These are phyloP conservation scores for Papilionanthe hybrid DNA, from an alignment of 116 monocot species.

Conservation along the genomic window DNA sequence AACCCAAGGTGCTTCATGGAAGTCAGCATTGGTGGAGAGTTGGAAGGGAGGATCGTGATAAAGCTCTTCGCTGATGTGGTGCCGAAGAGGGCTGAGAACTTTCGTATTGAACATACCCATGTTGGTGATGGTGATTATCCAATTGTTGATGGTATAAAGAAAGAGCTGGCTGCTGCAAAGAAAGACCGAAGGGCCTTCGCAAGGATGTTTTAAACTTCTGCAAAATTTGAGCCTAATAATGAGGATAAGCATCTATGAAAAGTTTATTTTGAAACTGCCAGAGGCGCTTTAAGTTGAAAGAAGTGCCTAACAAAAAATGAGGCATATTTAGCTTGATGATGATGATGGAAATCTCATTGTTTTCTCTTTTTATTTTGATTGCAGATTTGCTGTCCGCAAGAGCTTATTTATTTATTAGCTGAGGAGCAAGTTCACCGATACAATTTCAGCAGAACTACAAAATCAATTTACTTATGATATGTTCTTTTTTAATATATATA, in stretches of 20 bases:
- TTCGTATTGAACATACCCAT: constrained; percentile 64
- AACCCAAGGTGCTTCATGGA: constrained; percentile 78
- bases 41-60: constrained; percentile 81
- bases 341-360: no score
- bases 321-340: no score
- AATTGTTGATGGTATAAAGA: constrained; percentile 65
- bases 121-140: constrained; percentile 60
- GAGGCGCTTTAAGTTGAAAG: no score
- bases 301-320: no score
- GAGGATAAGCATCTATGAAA: constrained; percentile 6
- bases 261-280: no score
- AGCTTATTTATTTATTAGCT: background rate
- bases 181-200: constrained; percentile 73
- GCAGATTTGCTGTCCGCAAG: background rate
- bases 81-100: constrained; percentile 87
- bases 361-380: no score
- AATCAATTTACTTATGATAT: background rate
- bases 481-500: no score
- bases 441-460: background rate
- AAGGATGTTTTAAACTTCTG: constrained; percentile 61
- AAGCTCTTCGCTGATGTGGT: constrained; percentile 64
- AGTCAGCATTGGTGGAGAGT: constrained; percentile 74
- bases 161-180: constrained; percentile 76
- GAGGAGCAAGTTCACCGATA: background rate
- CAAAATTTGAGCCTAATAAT: constrained; percentile 9